Conservation (phyloP, 768 basidiomycete genomes). For the Rhizopogon vesiculosus region DNA sequence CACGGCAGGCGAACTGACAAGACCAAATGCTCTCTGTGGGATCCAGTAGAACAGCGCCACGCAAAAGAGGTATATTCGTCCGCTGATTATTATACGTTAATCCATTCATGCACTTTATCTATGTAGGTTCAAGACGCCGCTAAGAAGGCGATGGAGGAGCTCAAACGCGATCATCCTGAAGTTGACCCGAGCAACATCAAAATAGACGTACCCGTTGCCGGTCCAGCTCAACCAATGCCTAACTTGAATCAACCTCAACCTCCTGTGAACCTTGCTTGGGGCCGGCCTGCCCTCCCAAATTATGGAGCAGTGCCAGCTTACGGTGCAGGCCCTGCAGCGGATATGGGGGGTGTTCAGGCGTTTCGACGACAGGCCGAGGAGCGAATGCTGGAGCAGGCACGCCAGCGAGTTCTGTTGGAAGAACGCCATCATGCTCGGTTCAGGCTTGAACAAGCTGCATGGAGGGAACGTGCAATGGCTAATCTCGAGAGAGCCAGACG, state of each 20-base stretch:
- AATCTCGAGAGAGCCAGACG: neutral
- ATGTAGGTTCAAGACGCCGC: conserved; percentile 64
- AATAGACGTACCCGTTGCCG: conserved; percentile 54
- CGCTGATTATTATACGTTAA: neutral
- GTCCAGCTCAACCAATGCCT: conserved; percentile 16
- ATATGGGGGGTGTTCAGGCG: neutral
- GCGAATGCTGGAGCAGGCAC: neutral
- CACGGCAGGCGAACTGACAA: conserved; percentile 19
- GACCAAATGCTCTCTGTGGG: conserved; percentile 65
- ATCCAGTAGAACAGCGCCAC: conserved; percentile 59
- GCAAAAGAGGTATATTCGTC: conserved; percentile 48
- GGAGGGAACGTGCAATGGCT: too few relatives aligned
- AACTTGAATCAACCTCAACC: neutral
- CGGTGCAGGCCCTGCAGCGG: neutral
- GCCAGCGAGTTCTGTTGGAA: too few relatives aligned
- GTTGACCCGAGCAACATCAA: conserved; percentile 54
- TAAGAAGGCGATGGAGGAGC: conserved; percentile 59
- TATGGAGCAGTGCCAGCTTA: neutral
- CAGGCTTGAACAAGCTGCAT: too few relatives aligned
- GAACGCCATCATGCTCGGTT: too few relatives aligned
- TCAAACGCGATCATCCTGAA: conserved; percentile 58
- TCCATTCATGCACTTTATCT: neutral
- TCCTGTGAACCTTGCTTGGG: neutral
- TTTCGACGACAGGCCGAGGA: neutral
- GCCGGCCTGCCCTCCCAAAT: neutral